A percentile compares a stretch with the other conserved stretches of the same genome.
phyloP scores from a whole-genome alignment of 1,284 basidiomycete genomes.

The Trichosporon coremiiforme region DNA sequence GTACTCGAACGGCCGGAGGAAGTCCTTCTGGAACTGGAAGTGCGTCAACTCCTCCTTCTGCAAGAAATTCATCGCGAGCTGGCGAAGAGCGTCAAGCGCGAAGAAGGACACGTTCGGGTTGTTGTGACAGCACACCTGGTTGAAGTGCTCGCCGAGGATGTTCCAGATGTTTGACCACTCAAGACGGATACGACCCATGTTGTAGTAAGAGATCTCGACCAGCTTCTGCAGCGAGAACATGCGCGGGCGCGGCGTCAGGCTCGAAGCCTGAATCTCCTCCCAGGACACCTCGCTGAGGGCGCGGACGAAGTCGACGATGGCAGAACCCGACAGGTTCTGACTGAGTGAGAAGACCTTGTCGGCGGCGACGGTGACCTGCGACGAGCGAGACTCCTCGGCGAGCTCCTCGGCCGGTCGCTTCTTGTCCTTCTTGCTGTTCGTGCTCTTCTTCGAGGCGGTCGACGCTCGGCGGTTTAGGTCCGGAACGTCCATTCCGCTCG shows the following conservation, averaged over 20 bases:
- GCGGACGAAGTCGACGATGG: slow-evolving; percentile 97
- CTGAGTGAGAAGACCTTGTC: slow-evolving; percentile 99
- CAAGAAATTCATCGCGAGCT: slow-evolving; percentile 96
- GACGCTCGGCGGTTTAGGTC: slow-evolving; percentile 63
- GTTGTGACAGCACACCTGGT: slow-evolving; percentile 98
- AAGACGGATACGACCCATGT: slow-evolving; percentile 96
- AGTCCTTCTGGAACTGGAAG: slow-evolving; percentile 99
- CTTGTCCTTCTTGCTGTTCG: slow-evolving; percentile 22
- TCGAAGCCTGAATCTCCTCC: slow-evolving; percentile 99
- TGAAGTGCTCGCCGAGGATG: slow-evolving; percentile 98
- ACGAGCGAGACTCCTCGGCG: slow-evolving; percentile 93
- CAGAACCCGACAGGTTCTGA: slow-evolving; percentile 89
- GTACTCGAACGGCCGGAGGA: slow-evolving; percentile 96
- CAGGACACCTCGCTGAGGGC: slow-evolving; percentile 96
- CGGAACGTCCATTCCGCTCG: slow-evolving; percentile 77
- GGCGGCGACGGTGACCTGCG: slow-evolving; percentile 96
- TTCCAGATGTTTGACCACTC: slow-evolving; percentile 99
- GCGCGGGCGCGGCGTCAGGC: slow-evolving; percentile 86
- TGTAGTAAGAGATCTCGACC: slow-evolving; percentile 99
- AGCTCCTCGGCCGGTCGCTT: slow-evolving; percentile 79
- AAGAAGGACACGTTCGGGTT: slow-evolving; percentile 97
- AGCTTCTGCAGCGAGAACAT: slow-evolving; percentile 98
- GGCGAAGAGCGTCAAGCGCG: slow-evolving; percentile 94
- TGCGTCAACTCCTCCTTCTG: slow-evolving; percentile 98
- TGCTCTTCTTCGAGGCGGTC: slow-evolving; percentile 25